Conservation (phyloP, 2,329 filamentous ascomycete species). For the Aspergillus uvarum region DNA sequence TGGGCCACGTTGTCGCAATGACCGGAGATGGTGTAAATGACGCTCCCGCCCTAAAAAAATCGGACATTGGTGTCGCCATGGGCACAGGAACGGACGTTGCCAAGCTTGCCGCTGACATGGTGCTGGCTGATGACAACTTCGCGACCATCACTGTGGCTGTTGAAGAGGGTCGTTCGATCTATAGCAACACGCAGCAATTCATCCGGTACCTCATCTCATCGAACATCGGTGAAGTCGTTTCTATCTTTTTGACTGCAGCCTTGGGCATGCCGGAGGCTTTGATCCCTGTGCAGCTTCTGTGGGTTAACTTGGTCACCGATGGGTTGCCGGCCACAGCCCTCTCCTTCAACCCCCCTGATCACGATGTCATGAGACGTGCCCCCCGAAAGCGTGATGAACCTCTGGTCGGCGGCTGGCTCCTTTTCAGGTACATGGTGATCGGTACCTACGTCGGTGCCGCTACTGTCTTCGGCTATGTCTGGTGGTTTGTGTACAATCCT, state of each 20-base stretch:
- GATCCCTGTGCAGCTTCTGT: conserved; percentile 94
- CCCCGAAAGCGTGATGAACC: conserved; percentile 90
- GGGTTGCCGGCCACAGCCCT: conserved; percentile 93
- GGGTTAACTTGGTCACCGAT: conserved; percentile 98
- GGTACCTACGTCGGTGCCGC: conserved; percentile 92
- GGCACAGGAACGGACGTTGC: conserved; percentile 96
- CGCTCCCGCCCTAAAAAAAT: conserved; percentile 95
- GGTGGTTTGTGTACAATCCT: conserved; percentile 98
- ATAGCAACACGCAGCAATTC: conserved; percentile 99
- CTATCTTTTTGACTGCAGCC: conserved; percentile 95
- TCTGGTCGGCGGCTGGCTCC: conserved; percentile 91
- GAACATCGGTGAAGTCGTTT: conserved; percentile 98
- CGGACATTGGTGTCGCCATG: conserved; percentile 98
- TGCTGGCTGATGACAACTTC: conserved; percentile 97
- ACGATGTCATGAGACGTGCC: conserved; percentile 93
- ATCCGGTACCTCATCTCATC: conserved; percentile 98
- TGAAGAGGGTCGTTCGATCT: conserved; percentile 95
- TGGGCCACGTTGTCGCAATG: conserved; percentile 96
- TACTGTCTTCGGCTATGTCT: conserved; percentile 96
- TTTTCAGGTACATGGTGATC: conserved; percentile 96
- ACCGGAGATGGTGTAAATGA: conserved; percentile 99
- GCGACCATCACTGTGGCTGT: conserved; percentile 95
- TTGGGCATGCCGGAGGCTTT: conserved; percentile 96
- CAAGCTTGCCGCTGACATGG: conserved; percentile 96
- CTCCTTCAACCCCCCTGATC: conserved; percentile 97